Percentiles rank a stretch among this genome's conserved stretches.
phyloP scores from a whole-genome alignment of 2,329 filamentous ascomycete species.

The Truncatella angustata region DNA sequence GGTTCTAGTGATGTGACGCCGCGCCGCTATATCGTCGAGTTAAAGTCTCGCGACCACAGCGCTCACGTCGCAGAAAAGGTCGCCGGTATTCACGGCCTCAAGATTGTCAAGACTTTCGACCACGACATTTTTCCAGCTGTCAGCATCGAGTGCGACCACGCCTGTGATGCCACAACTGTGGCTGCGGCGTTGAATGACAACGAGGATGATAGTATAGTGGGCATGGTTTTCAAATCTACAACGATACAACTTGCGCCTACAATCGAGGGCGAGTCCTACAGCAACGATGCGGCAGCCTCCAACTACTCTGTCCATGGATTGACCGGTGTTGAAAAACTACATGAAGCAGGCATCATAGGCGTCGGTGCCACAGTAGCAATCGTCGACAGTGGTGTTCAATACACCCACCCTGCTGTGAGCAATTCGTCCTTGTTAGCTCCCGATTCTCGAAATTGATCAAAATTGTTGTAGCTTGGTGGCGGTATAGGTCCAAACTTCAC shows the following conservation, averaged over 20 bases:
- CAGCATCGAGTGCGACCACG: conserved; percentile 19
- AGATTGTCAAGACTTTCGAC: conserved; percentile 22
- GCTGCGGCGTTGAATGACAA: conserved; percentile 11
- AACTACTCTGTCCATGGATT: conserved; percentile 21
- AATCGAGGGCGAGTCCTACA: conserved; percentile 17
- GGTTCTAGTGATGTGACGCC: conserved; percentile 14
- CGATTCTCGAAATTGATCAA: not conserved
- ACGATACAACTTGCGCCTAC: conserved; percentile 13
- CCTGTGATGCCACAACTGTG: conserved; percentile 16
- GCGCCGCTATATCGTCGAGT: conserved; percentile 22
- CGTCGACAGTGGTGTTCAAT: conserved; percentile 23
- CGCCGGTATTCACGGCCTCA: conserved; percentile 14
- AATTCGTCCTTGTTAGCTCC: not conserved
- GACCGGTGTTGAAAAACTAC: conserved; percentile 21
- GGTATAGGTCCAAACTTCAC: conserved; percentile 21
- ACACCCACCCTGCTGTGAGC: conserved; percentile 20
- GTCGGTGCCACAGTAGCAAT: conserved; percentile 21
- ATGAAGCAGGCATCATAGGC: conserved; percentile 20
- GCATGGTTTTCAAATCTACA: conserved; percentile 20
- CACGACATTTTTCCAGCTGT: conserved; percentile 21
- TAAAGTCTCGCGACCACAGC: conserved; percentile 17
- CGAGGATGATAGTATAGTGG: conserved; percentile 16
- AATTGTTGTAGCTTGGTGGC: conserved; percentile 17
- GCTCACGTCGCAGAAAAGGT: conserved; percentile 15
- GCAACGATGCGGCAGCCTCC: conserved; percentile 17